Evolutionary conservation across 2,329 filamentous ascomycete genomes (phyloP), one percentile per base, ranked within the genome.

Genomic region (Cordyceps cateniannulata): DNA sequence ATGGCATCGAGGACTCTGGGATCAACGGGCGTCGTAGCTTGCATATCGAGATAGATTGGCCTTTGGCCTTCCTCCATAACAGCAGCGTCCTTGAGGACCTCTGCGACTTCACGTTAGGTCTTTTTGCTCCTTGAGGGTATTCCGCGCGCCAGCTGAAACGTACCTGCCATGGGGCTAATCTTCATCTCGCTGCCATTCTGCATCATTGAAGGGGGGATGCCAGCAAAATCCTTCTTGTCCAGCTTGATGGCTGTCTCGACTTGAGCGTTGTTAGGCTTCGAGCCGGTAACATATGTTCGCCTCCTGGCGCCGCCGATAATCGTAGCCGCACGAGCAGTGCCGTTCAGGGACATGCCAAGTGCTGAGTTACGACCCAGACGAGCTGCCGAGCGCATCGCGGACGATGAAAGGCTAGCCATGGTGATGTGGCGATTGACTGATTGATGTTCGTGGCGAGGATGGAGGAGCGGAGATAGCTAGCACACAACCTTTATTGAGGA

Each of bases 11-110:
- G 83, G 35, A 99, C 95, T 66, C 95, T 86, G 25, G 95, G 95
- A 69, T 99, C 95, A 62, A 95, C 86, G 20, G 95, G 95, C 0
- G 95, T 99, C 1, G 95, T 99, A 40, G 95, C 91, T 77, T 99
- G 95, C 88, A 96, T 96, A 72, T 99, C 95, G 59, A 99, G 87
- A 70, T 99, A 99, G 71, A 99, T 98, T 44, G 95, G 95, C 62
- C 95, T 83, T 64, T 90, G 88, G 62, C 95, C 95, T 75, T 96
- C 87, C 67, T 96, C 93, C 88, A 98, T 90, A 65, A 96, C 81
- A 14, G 91, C 92, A 9, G 93, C 93, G 73, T 96, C 89, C 79
- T 95, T 96, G 64, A 99, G 80, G 50, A 97, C 88, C 66, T 90
- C 89, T 83, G 62, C 24, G 47, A 40, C 5, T 9, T 20, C 35